Conservation (phyloP, 306 rosid genomes). For the Quercus cerris region DNA sequence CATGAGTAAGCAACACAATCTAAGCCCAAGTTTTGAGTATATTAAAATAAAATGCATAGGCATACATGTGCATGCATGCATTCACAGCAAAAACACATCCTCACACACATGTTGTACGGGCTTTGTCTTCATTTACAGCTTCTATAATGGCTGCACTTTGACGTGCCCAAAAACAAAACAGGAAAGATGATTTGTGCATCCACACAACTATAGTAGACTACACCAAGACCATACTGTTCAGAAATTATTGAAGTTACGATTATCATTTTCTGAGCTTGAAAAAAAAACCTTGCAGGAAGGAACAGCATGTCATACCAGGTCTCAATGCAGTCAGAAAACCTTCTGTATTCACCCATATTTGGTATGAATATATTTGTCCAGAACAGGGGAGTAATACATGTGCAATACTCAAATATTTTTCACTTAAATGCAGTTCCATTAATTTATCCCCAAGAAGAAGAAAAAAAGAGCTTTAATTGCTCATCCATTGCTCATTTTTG, state of each 20-base stretch:
- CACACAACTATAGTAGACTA: not conserved
- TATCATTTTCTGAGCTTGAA: not conserved
- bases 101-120: not conserved
- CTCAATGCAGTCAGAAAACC: not conserved
- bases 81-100: not conserved
- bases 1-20: not conserved
- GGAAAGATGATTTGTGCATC: not conserved
- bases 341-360: not conserved
- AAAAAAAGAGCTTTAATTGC: not conserved
- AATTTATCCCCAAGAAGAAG: not conserved
- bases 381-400: not conserved
- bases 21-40: not conserved
- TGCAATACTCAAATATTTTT: not conserved
- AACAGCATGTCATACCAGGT: not conserved
- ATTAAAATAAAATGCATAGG: not conserved
- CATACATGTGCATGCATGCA: not conserved
- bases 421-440: not conserved
- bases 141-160: not conserved
- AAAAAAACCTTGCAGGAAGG: not conserved
- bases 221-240: not conserved
- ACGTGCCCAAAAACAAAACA: not conserved
- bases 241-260: not conserved
- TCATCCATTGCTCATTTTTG: not conserved
- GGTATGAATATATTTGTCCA: not conserved
- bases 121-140: not conserved